A percentile compares a stretch with the other conserved stretches of the same genome.
These are phyloP conservation scores for Vigna radiata DNA, from an alignment of 306 rosid genomes.

Conservation along the genomic window DNA sequence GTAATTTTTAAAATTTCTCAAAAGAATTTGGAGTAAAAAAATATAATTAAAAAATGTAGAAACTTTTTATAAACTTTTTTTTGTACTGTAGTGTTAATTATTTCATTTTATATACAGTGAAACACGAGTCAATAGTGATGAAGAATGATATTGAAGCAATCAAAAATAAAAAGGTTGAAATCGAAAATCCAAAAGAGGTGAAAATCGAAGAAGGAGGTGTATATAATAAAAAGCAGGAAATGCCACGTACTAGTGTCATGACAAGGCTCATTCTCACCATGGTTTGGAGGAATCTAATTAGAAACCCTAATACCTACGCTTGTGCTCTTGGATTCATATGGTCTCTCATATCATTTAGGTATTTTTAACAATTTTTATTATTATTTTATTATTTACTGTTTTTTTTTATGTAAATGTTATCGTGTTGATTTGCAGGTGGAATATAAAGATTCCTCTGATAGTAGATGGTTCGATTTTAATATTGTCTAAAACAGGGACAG, in stretches of 20 bases:
- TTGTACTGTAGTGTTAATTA: too few relatives aligned
- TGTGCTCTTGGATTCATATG: conserved; percentile 67
- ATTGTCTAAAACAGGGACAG: conserved; percentile 34
- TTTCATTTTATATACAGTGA: conserved; percentile 19
- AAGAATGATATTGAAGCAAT: conserved; percentile 33
- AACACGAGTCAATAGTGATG: conserved; percentile 47
- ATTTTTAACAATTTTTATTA: background rate
- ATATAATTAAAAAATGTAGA: too few relatives aligned
- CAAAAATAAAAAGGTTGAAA: conserved; percentile 41
- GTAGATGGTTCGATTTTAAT: conserved; percentile 40
- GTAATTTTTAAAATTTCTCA: too few relatives aligned
- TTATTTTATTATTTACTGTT: background rate
- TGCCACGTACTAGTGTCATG: conserved; percentile 77
- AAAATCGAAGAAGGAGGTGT: conserved; percentile 43
- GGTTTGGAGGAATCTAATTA: conserved; percentile 33
- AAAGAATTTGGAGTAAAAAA: too few relatives aligned
- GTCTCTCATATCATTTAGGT: conserved; percentile 65
- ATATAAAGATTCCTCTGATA: conserved; percentile 33
- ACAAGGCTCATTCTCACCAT: conserved; percentile 71
- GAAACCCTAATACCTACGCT: conserved; percentile 79
- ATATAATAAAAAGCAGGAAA: conserved; percentile 58
- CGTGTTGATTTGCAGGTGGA: conserved; percentile 18
- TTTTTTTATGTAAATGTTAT: background rate
- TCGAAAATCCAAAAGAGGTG: conserved; percentile 41
- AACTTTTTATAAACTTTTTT: too few relatives aligned